phyloP scores from a whole-genome alignment of 2,329 filamentous ascomycete species.

The Fusarium devonianum region DNA sequence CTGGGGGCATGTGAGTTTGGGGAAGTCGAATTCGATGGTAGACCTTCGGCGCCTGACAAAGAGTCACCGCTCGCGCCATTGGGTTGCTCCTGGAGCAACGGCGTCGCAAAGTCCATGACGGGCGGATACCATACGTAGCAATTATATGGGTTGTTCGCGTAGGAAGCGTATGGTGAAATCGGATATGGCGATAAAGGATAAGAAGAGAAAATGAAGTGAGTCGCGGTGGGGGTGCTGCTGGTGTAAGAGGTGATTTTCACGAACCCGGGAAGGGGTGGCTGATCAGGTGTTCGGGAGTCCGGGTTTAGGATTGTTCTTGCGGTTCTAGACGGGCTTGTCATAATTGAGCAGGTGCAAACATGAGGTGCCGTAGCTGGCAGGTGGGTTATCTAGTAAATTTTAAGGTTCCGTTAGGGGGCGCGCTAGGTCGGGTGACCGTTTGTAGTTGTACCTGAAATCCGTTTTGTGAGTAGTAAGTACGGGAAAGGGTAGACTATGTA shows the following conservation, averaged over 20 bases:
- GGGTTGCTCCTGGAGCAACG: slow-evolving; percentile 9
- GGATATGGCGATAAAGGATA: slow-evolving; percentile 24
- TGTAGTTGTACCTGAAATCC: no score
- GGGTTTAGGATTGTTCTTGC: slow-evolving; percentile 8
- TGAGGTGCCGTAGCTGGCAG: no score
- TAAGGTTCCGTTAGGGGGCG: background rate
- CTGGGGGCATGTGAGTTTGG: slow-evolving; percentile 31
- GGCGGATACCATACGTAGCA: slow-evolving; percentile 30
- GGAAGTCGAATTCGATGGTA: slow-evolving; percentile 36
- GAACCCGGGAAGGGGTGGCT: slow-evolving; percentile 1
- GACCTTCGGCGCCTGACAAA: slow-evolving; percentile 24
- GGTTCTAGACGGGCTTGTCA: slow-evolving; percentile 1
- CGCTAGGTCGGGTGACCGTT: no score
- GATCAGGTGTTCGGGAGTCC: slow-evolving; percentile 10
- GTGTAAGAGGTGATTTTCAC: slow-evolving; percentile 22
- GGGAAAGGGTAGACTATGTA: no score
- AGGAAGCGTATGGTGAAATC: slow-evolving; percentile 26
- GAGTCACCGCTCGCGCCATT: slow-evolving; percentile 23
- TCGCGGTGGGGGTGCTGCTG: slow-evolving; percentile 12
- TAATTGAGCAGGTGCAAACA: background rate
- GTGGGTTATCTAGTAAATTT: background rate
- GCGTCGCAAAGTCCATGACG: slow-evolving; percentile 17
- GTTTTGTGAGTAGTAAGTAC: no score
- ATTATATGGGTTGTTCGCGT: slow-evolving; percentile 17
- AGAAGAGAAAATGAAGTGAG: slow-evolving; percentile 17